Evolutionary conservation across 352 stramenopile species (phyloP), one percentile per base, ranked within the genome.

Genomic region (Globisporangium megalacanthum): DNA sequence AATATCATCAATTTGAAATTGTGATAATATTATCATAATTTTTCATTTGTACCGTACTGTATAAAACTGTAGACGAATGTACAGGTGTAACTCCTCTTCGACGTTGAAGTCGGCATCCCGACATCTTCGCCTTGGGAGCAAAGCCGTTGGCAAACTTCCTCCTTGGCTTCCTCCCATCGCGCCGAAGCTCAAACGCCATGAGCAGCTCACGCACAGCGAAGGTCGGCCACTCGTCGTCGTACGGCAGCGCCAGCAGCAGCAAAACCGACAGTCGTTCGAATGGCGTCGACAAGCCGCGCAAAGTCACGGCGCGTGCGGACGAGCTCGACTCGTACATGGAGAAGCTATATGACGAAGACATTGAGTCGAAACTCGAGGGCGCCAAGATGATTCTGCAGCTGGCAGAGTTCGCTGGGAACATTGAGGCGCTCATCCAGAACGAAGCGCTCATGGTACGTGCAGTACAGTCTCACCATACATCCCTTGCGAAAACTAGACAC

Each of bases 311-410:
- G 35, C 69, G 73, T 13, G 65, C 90, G 41, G 79, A 95, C 35
- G 83, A 92, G 35, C 72, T 98, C 20, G 92, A 98, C 64, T 61
- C 92, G 39, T 98, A 97, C 73, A 93, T 98, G 66, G 92, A 98
- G 66, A 86, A 95, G 44, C 74, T 98, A 10, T 98, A 98, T 68
- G 91, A 97, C 55, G 92, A 95, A 47, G 75, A 88, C 58, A 73
- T 91, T 58, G 80, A 94, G 67, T 88, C 81, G 48, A 93, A 91
- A 37, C 65, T 89, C 53, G 83, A 93, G 9, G 91, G 92, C 7
- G 93, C 90, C 46, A 94, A 86, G 52, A 92, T 95, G 73, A 97
- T 98, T 52, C 64, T 97, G 49, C 77, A 97, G 42, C 70, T 98
- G 9, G 92, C 92, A 7, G 73, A 91, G 57, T 86, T 94, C 56